Base-by-base conservation (phyloP, 805 yeast genomes). In the Maudiozyma barnettii region DNA sequence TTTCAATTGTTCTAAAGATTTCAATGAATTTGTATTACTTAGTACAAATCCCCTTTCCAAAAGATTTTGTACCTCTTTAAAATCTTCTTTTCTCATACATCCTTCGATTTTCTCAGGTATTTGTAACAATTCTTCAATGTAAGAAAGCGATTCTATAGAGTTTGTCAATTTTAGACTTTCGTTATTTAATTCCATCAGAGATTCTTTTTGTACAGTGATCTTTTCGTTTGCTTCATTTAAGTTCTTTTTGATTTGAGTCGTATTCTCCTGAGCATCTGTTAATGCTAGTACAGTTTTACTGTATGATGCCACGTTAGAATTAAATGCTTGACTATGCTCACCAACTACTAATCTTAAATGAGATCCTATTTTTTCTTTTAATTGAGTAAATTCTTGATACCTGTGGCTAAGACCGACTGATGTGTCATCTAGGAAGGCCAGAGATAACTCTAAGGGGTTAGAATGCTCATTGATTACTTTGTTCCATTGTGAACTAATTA, bases 351-450 rank as follows among this genome's bases (percentile, higher is more conserved):
- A 67, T 49, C 82, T 76, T 45, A 91, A 69, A 22, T 80, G 76
- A 16, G 60, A 60, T 14, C 81, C 76, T 12, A 90, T 75, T 45
- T 76, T 69, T 21, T 69, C 68, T 51, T 82, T 78, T 41, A 88
- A 64, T 43, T 75, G 74, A 39, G 73, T 69, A 54, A 91, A 91
- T 51, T 86, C 89, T 1, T 73, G 73, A 49, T 73, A 72, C 50
- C 82, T 77, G 56, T 81, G 82, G 0, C 95, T 95, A 56, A 86
- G 67, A 0, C 98, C 98, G n/a, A 89, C 93, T 0, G 95, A 84
- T 2, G 95, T 80, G 56, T 81, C 82, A 64, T 91, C 97, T 57
- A 89, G 69, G 48, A 93, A 70, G 1, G 90, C 80, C 37, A 91
- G 70, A 0, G 96, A 96, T 45, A 82, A 70, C 55, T 88, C 96